These are phyloP conservation scores for Pelargonium myrrhifolium DNA, from an alignment of 441 rosid genomes.

Conservation along the genomic window DNA sequence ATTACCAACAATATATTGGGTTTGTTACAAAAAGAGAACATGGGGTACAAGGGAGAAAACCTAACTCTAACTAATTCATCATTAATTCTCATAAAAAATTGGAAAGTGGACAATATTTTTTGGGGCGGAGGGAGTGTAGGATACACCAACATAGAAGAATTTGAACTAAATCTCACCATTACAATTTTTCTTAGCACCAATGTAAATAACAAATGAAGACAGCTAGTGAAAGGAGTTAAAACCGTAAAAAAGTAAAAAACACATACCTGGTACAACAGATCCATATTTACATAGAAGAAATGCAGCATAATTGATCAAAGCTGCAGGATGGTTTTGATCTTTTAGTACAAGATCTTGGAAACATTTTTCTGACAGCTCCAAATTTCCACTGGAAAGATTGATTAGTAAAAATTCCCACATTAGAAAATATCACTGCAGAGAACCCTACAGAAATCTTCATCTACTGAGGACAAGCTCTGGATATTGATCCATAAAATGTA, in stretches of 20 bases:
- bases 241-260: slow-evolving; percentile 10
- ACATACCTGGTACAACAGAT: not conserved
- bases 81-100: too few species aligned
- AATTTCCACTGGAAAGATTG: slow-evolving; percentile 52
- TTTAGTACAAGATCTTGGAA: slow-evolving; percentile 74
- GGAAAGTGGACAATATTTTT: too few species aligned
- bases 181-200: not conserved
- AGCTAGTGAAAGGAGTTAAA: slow-evolving; percentile 9
- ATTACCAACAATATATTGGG: too few species aligned
- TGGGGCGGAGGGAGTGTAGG: too few species aligned
- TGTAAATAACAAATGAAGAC: not conserved
- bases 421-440: slow-evolving; percentile 7
- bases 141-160: not conserved
- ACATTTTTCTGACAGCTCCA: slow-evolving; percentile 76
- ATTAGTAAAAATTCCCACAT: not conserved
- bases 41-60: too few species aligned
- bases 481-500: not conserved
- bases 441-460: not conserved
- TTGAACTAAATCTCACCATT: slow-evolving; percentile 5
- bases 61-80: too few species aligned
- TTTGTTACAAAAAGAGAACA: too few species aligned
- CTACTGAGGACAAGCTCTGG: not conserved
- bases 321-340: slow-evolving; percentile 90
- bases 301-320: slow-evolving; percentile 72
- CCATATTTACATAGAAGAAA: not conserved